Evolutionary conservation across 2,329 filamentous ascomycete genomes (phyloP).

Genomic region (Arthrobotrys conoides): DNA sequence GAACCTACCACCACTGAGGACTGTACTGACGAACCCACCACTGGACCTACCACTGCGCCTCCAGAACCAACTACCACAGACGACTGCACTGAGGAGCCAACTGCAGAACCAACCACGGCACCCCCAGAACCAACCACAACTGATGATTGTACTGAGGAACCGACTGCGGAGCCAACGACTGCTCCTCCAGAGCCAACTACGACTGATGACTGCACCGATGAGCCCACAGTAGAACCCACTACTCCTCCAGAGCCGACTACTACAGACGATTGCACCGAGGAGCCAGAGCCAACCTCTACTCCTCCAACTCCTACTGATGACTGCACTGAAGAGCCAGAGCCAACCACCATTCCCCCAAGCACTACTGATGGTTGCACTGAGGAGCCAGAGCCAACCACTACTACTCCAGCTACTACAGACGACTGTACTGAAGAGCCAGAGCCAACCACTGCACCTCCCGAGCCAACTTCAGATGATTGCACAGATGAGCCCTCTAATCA

Average conservation of each 20-base stretch:
- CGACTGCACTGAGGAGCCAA: conserved; percentile 48
- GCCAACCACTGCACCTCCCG: conserved; percentile 24
- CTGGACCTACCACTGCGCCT: conserved; percentile 24
- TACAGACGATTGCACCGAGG: conserved; percentile 48
- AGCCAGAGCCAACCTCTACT: conserved; percentile 34
- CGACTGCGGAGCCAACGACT: conserved; percentile 27
- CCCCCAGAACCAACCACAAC: conserved; percentile 31
- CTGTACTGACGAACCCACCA: conserved; percentile 44
- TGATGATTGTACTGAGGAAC: conserved; percentile 54
- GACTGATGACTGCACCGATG: conserved; percentile 48
- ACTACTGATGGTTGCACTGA: conserved; percentile 54
- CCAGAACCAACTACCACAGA: conserved; percentile 40
- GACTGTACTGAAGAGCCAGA: conserved; percentile 33
- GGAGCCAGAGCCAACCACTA: conserved; percentile 39
- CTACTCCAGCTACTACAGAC: conserved; percentile 18
- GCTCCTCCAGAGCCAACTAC: conserved; percentile 22
- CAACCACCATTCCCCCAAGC: conserved; percentile 31
- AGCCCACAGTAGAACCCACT: conserved; percentile 29
- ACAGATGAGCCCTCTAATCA: conserved; percentile 41
- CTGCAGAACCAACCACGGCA: conserved; percentile 16
- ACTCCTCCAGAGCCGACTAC: conserved; percentile 27
- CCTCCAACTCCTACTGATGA: conserved; percentile 45
- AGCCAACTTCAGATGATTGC: conserved; percentile 52
- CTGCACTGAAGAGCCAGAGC: conserved; percentile 46
- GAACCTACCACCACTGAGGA: conserved; percentile 43